Percentiles rank a stretch among this genome's conserved stretches.
Evolutionary conservation across 257 asterid species (phyloP).

Genomic region (Verbena officinalis): DNA sequence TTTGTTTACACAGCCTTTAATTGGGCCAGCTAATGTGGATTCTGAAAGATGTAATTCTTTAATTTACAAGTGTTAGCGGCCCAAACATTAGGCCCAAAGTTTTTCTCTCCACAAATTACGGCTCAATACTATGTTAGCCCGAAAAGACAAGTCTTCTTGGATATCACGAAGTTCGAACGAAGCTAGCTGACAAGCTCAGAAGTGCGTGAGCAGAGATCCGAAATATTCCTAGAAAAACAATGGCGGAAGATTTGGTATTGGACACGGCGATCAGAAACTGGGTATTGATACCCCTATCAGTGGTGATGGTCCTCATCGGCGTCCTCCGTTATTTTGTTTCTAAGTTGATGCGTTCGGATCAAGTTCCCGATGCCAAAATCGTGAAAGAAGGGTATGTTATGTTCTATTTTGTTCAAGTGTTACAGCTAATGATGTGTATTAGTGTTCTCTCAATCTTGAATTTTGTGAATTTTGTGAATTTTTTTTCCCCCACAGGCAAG

Average conservation of each 20-base stretch:
- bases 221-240: constrained; percentile 30
- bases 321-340: constrained; percentile 91
- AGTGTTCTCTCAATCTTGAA: neutral
- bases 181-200: neutral
- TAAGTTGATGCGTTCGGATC: constrained; percentile 90
- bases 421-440: neutral
- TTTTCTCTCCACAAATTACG: neutral
- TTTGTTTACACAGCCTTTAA: too few species aligned
- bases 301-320: constrained; percentile 96
- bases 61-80: neutral
- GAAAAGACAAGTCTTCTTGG: neutral
- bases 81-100: neutral
- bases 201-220: constrained; percentile 30
- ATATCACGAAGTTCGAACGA: neutral
- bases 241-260: constrained; percentile 97
- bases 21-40: too few species aligned
- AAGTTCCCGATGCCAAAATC: constrained; percentile 79
- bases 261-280: constrained; percentile 98
- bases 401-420: neutral
- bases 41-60: too few species aligned
- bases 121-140: constrained; percentile 5
- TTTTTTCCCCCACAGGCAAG: constrained; percentile 53
- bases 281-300: constrained; percentile 90
- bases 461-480: constrained; percentile 11
- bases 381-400: constrained; percentile 82